Evolutionary conservation across 1,284 basidiomycete species (phyloP), one percentile per base, ranked within the genome.

Genomic region (Marasmius sp.): DNA sequence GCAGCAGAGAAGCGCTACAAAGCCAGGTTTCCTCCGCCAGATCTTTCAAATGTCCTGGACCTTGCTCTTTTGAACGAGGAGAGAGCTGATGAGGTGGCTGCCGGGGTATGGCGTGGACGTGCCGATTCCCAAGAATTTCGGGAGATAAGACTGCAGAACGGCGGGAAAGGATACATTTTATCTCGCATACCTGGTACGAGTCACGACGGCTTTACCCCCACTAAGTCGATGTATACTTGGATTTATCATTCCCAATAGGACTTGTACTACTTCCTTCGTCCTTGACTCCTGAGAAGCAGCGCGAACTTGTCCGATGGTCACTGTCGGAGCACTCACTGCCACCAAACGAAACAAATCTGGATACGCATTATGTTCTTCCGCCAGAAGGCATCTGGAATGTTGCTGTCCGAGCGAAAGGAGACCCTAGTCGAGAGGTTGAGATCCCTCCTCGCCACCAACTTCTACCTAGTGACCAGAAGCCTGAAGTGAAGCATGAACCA

Each of bases 281-380:
- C 70, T 69, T 96, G 14, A 76, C 84, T 5, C 74, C 76, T 0
- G 67, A 76, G 12, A 78, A 85, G 34, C 95, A 97, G 71, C 81
- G 85, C 27, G 70, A 79, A 1, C 82, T 97, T 3, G 80, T 92
- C 16, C 76, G 75, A 60, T 89, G 91, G 82, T 84, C 92, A 37
- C 82, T 97, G 6, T 72, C 79, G 22, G 83, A 89, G 37, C 93
- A 95, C 67, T 91, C 94, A 0, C 79, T 81, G 5, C 74, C 81
- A 27, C 93, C 94, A 0, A 97, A 96, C 71, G 88, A 92, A 57
- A 94, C 93, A 0, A 95, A 94, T 66, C 86, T 97, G 27, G 91
- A 94, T 61, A 85, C 87, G 0, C 95, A 97, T 74, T 96, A 95
- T 69, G 59, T 79, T 49, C 77, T 95, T 4, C 95, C 95, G 0